Base-by-base conservation (phyloP, 129 eudicot genomes). In the Chrysanthemum lavandulifolium region DNA sequence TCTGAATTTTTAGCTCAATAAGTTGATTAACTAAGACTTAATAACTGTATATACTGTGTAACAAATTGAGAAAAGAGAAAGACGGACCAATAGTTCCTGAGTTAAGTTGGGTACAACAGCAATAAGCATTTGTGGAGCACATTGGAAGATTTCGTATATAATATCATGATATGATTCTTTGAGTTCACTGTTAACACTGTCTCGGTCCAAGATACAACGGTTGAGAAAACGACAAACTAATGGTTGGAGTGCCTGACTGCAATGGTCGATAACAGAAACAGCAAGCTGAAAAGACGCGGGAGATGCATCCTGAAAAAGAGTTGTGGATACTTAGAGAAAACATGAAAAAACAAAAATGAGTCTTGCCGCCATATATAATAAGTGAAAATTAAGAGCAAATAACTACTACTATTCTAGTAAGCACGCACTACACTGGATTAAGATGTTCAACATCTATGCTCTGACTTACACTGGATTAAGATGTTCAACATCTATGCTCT, bases 91-190 rank as follows among this genome's bases (percentile, higher is more conserved):
- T 80, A 95, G 82, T 77, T 86, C 99, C 67, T 91, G 84, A n/a
- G 82, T 81, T 84, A 95, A 66, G 77, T 80, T 84, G 16, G 97
- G 97, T 73, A 91, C 80, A 75, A 95, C 86, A 8, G 91, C 80
- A 50, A 83, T 77, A 73, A 90, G 90, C 91, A 86, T 84, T 69
- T 86, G 79, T 58, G 99, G 99, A 81, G 89, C 85, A 78, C 84
- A 76, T 33, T 71, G 84, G 71, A 84, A 84, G 73, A 95, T 78
- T 85, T 88, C 87, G 72, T 53, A 84, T 61, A 91, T 86, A 48
- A 90, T 80, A 72, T 84, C 95, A 78, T 90, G 99, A 80, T 88
- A 91, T 63, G 62, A 83, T 76, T 86, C 99, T 86, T 82, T 91
- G 27, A 88, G 81, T 29, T 83, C 89, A 72, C 94, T 86, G 64